Base-by-base conservation (phyloP, 768 basidiomycete genomes). In the Coprinopsis strossmayeri region DNA sequence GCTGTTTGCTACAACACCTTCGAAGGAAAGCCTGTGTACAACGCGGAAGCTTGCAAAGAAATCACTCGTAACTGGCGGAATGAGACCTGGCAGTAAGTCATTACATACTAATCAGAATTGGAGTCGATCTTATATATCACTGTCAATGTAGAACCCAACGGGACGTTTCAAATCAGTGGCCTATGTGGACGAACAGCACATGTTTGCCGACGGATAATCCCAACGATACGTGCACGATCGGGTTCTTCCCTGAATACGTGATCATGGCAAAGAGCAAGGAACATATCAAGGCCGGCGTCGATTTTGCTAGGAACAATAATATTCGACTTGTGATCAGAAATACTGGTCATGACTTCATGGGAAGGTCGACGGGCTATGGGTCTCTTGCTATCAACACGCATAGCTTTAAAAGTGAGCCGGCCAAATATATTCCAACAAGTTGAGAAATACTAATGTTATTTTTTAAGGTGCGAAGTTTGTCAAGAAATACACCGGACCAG, bases 261-360 rank as follows among this genome's bases (percentile, higher is more conserved):
- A 49, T 61, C 17, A 40, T 57, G 25, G 57, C 56, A 12, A 55
- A 53, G 3, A 51, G 40, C 2, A 46, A 42, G 12, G 53, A 53
- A 25, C 56, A 61, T 30, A 46, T 51, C 44, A 55, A 57, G 32
- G 47, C 53, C 30, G 55, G 57, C 15, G 43, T 61, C 20, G 54
- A 50, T 20, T 61, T 61, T 39, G 54, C 59, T 5, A 46, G 50
- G 21, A 30, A 53, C 10, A 42, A 56, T 27, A 58, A 61, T 35
- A 39, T 61, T 21, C 48, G 59, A 5, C 56, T 61, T 18, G 52
- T 61, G 12, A 52, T 61, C 12, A 56, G 58, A 23, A 61, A 59
- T 32, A 58, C 57, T 1, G 59, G 59, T 12, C 59, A 60, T 32
- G 59, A 60, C 41, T 53, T 45, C 30, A 26, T 51, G 28, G 39